A percentile compares a stretch with the other conserved stretches of the same genome.
Conservation (phyloP, 176 grass and related monocot genomes). For the Aegilops bicornis region DNA sequence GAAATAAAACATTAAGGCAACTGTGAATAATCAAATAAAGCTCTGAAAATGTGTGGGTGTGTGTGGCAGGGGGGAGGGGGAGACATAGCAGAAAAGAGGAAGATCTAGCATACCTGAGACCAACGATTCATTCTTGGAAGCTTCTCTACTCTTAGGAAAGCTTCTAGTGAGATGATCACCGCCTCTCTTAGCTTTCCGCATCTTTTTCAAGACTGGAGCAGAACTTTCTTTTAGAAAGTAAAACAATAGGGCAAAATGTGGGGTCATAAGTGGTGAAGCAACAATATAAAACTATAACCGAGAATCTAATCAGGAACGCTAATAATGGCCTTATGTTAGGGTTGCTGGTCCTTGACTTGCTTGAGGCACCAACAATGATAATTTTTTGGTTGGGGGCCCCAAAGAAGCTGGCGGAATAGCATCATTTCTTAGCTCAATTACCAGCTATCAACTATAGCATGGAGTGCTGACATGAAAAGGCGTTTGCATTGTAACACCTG, state of each 20-base stretch:
- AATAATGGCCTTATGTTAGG: background rate
- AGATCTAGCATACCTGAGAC: background rate
- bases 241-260: background rate
- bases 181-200: conserved; percentile 8
- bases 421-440: conserved; percentile 1
- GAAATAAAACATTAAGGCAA: background rate
- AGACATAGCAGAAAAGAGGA: background rate
- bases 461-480: background rate
- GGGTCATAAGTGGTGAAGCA: background rate
- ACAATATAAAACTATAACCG: background rate
- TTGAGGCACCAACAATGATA: background rate
- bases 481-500: background rate
- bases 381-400: background rate
- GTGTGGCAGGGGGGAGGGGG: background rate
- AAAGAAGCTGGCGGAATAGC: background rate
- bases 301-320: background rate
- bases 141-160: background rate
- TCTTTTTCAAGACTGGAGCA: conserved; percentile 12
- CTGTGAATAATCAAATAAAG: conserved; percentile 2
- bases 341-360: background rate
- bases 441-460: background rate
- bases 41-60: background rate
- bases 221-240: background rate
- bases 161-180: background rate
- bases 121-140: background rate